A percentile compares a stretch with the other conserved stretches of the same genome.
Evolutionary conservation across 371 early-diverging fungal species (phyloP).

Genomic region (Apophysomyces elegans): DNA sequence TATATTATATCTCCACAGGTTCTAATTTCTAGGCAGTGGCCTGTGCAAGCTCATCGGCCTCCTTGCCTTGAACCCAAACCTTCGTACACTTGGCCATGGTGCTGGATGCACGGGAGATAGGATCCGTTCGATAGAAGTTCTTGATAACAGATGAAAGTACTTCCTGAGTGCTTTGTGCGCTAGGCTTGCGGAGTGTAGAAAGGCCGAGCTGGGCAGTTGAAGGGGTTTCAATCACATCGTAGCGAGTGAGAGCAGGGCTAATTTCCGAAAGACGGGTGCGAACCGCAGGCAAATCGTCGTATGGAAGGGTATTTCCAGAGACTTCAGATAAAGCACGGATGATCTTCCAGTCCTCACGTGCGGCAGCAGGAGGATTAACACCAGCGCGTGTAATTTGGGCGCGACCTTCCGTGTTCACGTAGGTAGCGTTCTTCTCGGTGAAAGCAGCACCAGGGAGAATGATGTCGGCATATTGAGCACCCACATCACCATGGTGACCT

Average conservation of each 20-base stretch:
- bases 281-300: conserved; percentile 83
- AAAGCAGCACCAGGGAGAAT: conserved; percentile 96
- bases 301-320: conserved; percentile 83
- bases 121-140: conserved; percentile 95
- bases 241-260: conserved; percentile 81
- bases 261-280: conserved; percentile 88
- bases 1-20: neutral
- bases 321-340: conserved; percentile 95
- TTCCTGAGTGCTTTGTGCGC: conserved; percentile 49
- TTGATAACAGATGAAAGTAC: conserved; percentile 64
- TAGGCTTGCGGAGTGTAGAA: conserved; percentile 51
- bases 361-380: conserved; percentile 87
- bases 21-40: conserved; percentile 41
- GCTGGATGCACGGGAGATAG: conserved; percentile 88
- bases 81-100: conserved; percentile 98
- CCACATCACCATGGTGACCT: conserved; percentile 97
- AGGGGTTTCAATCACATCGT: conserved; percentile 72
- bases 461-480: conserved; percentile 94
- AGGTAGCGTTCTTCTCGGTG: conserved; percentile 96
- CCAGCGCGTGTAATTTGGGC: conserved; percentile 92
- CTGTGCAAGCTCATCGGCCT: conserved; percentile 40
- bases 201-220: conserved; percentile 68
- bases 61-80: conserved; percentile 44
- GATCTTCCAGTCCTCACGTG: conserved; percentile 98
- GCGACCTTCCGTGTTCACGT: conserved; percentile 96